Evolutionary conservation across 1,284 basidiomycete genomes (phyloP).

Genomic region (Stygiomarasmius scandens): DNA sequence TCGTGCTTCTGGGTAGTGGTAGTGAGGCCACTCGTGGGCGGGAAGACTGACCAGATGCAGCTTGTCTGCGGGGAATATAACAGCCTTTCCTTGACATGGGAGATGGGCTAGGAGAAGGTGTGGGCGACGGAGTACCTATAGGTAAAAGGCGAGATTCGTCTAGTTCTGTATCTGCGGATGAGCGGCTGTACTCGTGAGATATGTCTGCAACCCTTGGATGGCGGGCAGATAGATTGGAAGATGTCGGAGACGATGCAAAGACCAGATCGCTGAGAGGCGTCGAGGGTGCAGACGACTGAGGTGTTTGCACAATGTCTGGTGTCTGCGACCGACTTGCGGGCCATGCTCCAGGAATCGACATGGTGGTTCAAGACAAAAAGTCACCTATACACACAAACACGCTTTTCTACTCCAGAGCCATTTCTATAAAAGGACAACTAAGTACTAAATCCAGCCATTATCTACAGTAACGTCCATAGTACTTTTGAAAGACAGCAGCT

Average conservation of each 20-base stretch:
- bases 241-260: conserved; percentile 36
- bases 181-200: conserved; percentile 25
- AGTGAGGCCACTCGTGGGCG: background rate
- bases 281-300: conserved; percentile 5
- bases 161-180: conserved; percentile 16
- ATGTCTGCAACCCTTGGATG: conserved; percentile 10
- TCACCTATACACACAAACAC: background rate
- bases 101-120: conserved; percentile 9
- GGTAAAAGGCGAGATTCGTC: conserved; percentile 16
- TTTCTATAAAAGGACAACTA: background rate
- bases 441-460: conserved; percentile 1
- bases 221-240: conserved; percentile 22
- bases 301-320: background rate
- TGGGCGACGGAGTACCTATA: conserved; percentile 12
- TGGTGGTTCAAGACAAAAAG: background rate
- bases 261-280: conserved; percentile 23
- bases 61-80: background rate
- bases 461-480: background rate
- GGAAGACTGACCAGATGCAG: too few relatives aligned
- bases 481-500: background rate
- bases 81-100: conserved; percentile 11
- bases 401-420: background rate
- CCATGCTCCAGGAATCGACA: background rate
- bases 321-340: background rate
- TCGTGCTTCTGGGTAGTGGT: background rate